These are phyloP conservation scores for Annulohypoxylon bovei DNA, from an alignment of 495 filamentous ascomycete genomes.

Conservation along the genomic window DNA sequence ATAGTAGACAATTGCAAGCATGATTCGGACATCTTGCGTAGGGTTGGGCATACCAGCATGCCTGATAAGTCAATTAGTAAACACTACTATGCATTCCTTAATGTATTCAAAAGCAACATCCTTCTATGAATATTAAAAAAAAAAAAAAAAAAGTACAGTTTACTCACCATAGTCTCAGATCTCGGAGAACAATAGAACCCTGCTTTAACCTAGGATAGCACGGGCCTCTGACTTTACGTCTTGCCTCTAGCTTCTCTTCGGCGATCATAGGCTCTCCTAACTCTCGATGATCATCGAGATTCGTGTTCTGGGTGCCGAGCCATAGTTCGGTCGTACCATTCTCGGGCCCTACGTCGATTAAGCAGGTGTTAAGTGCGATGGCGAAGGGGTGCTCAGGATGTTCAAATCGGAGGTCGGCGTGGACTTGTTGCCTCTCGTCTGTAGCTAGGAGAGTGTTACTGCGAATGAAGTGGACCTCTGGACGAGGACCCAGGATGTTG, in stretches of 20 bases:
- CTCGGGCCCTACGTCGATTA: neutral
- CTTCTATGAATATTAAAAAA: neutral
- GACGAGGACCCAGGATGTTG: neutral
- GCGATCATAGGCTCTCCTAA: neutral
- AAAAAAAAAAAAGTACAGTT: neutral
- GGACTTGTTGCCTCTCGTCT: neutral
- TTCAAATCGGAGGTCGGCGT: slow-evolving; percentile 3
- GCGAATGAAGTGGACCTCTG: neutral
- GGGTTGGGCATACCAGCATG: slow-evolving; percentile 1
- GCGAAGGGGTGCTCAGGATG: slow-evolving; percentile 1
- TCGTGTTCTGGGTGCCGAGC: neutral
- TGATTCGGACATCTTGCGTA: neutral
- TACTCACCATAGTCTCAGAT: neutral
- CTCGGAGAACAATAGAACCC: neutral
- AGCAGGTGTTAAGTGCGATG: neutral
- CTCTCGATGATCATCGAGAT: neutral
- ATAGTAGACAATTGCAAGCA: slow-evolving; percentile 7
- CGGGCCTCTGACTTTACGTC: neutral
- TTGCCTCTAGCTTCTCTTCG: neutral
- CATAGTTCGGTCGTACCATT: neutral
- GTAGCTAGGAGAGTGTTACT: neutral
- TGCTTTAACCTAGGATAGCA: slow-evolving; percentile 5
- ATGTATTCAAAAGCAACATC: neutral
- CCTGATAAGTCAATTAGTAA: neutral
- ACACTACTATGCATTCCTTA: neutral